These are phyloP conservation scores for Chaetomium strumarium DNA, from an alignment of 2,329 filamentous ascomycete genomes.

Conservation along the genomic window DNA sequence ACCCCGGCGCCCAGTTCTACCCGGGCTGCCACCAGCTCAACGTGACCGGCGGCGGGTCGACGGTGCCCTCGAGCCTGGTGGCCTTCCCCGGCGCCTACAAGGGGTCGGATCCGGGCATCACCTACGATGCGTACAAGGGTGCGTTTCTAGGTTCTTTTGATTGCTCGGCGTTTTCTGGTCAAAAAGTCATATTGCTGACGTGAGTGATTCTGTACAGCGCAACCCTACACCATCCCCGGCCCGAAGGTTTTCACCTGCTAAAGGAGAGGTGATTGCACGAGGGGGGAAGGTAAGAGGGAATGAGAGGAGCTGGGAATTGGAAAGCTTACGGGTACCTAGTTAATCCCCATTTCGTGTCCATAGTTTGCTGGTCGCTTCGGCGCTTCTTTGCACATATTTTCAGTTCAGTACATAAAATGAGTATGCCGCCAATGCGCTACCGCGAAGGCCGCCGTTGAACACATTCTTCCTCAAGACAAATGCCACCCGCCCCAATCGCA, in stretches of 20 bases:
- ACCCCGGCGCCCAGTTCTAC: conserved; percentile 53
- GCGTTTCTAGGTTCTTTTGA: conserved; percentile 15
- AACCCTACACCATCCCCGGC: conserved; percentile 42
- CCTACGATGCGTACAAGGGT: conserved; percentile 47
- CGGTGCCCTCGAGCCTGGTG: conserved; percentile 38
- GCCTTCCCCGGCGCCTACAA: conserved; percentile 50
- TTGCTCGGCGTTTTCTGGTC: background rate
- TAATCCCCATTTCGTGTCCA: background rate
- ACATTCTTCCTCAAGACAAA: no score
- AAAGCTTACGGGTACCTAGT: background rate
- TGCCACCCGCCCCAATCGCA: no score
- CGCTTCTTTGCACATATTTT: background rate
- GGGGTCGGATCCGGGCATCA: conserved; percentile 44
- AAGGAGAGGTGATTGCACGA: background rate
- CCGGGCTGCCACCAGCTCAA: conserved; percentile 53
- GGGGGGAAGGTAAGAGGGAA: no score
- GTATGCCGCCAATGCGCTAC: no score
- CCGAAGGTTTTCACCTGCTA: conserved; percentile 44
- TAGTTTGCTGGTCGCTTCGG: background rate
- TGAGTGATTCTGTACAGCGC: conserved; percentile 22
- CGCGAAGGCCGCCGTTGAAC: no score
- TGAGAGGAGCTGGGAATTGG: no score
- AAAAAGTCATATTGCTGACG: background rate
- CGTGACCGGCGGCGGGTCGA: conserved; percentile 44
- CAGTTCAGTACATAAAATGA: no score